Evolutionary conservation across 352 stramenopile species (phyloP).

Genomic region (Pythium scleroteichum): DNA sequence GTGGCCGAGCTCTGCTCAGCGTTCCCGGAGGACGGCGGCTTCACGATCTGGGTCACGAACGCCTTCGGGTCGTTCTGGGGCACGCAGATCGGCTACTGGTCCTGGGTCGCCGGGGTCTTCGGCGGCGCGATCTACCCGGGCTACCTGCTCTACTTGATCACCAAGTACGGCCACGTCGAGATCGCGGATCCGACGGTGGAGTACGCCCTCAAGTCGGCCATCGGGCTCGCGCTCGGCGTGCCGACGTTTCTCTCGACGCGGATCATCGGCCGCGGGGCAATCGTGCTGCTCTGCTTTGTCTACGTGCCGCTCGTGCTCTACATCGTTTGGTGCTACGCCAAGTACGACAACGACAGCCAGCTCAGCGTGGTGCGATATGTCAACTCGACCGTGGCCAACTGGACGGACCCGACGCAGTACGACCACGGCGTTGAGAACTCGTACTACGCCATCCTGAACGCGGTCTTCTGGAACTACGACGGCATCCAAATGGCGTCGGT

Average conservation of each 20-base stretch:
- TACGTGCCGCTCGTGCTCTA: slow-evolving; percentile 85
- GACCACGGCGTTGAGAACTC: slow-evolving; percentile 8
- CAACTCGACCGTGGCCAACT: slow-evolving; percentile 6
- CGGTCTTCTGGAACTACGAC: slow-evolving; percentile 94
- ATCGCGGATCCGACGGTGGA: slow-evolving; percentile 1
- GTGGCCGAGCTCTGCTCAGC: slow-evolving; percentile 67
- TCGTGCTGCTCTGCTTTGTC: slow-evolving; percentile 67
- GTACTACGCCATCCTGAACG: slow-evolving; percentile 59
- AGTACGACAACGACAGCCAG: slow-evolving; percentile 9
- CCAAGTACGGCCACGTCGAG: slow-evolving; percentile 10
- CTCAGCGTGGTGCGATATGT: slow-evolving; percentile 7
- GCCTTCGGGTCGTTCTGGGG: slow-evolving; percentile 79
- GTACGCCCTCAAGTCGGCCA: slow-evolving; percentile 28
- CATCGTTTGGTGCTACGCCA: slow-evolving; percentile 26
- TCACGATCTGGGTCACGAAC: slow-evolving; percentile 68
- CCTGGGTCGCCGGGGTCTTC: slow-evolving; percentile 67
- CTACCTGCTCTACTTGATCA: slow-evolving; percentile 27
- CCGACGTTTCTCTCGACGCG: slow-evolving; percentile 42
- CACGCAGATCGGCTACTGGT: slow-evolving; percentile 83
- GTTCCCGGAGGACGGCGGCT: slow-evolving; percentile 76
- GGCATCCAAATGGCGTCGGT: slow-evolving; percentile 80
- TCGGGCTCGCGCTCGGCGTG: slow-evolving; percentile 33
- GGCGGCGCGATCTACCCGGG: slow-evolving; percentile 54
- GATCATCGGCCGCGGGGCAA: slow-evolving; percentile 55
- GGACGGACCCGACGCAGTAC: slow-evolving; percentile 10